Percentiles rank a stretch among this genome's conserved stretches.
phyloP scores from a whole-genome alignment of 805 yeast genomes.

The Sugiyamaella mastotermitis region DNA sequence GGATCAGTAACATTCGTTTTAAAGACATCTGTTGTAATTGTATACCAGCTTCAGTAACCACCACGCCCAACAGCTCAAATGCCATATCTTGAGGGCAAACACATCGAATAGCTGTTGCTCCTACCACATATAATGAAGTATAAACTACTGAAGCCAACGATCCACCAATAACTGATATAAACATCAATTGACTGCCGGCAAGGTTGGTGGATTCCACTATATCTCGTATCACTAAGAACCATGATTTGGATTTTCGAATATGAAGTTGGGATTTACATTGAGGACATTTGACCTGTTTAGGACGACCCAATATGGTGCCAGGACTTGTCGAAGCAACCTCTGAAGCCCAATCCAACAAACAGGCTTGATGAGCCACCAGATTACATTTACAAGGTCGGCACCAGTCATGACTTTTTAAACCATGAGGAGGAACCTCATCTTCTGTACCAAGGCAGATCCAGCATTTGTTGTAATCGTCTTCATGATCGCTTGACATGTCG shows the following conservation, averaged over 20 bases:
- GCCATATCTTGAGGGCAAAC: slow-evolving; percentile 27
- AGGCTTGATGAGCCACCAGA: slow-evolving; percentile 40
- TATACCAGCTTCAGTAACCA: slow-evolving; percentile 10
- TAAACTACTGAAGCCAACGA: slow-evolving; percentile 17
- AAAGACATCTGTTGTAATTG: slow-evolving; percentile 14
- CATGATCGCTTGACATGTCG: slow-evolving; percentile 2
- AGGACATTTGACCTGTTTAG: slow-evolving; percentile 25
- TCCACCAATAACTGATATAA: slow-evolving; percentile 16
- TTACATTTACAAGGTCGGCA: slow-evolving; percentile 42
- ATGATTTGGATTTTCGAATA: slow-evolving; percentile 15
- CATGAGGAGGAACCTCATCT: slow-evolving; percentile 28
- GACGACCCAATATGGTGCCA: slow-evolving; percentile 8
- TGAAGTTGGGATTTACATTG: slow-evolving; percentile 27
- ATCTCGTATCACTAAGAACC: slow-evolving; percentile 16
- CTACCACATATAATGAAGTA: slow-evolving; percentile 24
- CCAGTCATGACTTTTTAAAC: slow-evolving; percentile 35
- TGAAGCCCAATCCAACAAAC: slow-evolving; percentile 39
- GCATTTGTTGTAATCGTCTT: slow-evolving; percentile 30
- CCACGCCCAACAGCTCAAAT: slow-evolving; percentile 19
- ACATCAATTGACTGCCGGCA: slow-evolving; percentile 13
- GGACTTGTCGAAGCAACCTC: slow-evolving; percentile 22
- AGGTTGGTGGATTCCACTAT: slow-evolving; percentile 14
- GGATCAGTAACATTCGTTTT: slow-evolving; percentile 20
- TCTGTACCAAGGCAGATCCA: slow-evolving; percentile 33
- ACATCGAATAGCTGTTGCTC: slow-evolving; percentile 23